Base-by-base conservation (phyloP, 1,284 basidiomycete genomes). In the Phenoliferia sp. region DNA sequence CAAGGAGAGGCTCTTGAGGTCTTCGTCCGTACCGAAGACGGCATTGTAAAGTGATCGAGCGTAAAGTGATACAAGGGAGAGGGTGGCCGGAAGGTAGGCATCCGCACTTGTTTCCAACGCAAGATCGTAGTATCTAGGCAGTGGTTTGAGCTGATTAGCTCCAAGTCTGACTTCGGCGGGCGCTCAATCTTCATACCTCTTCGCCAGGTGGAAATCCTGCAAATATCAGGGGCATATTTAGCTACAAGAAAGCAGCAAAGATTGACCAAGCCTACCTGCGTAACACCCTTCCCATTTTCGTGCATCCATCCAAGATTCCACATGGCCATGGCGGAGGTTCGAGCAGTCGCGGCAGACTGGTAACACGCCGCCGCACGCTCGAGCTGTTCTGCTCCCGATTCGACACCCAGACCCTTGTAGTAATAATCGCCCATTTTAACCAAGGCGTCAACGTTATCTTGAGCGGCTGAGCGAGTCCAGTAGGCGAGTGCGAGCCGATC, bases 231-330 rank as follows among this genome's bases (percentile, higher is more conserved):
- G n/a, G n/a, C n/a, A n/a, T n/a, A n/a, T n/a, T n/a, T n/a, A n/a
- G n/a, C n/a, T n/a, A n/a, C n/a, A n/a, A n/a, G 10, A 26, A 6
- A 7, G 10, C 56, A 16, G 19, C 29, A 48, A 6, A 50, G n/a
- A 15, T 22, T 39, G 3, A 32, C 17, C 12, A 36, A 17, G 78
- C 81, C 63, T 68, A 89, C 90, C 82, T 89, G 87, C 29, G 89
- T 86, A 0, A 98, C 92, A 4, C 96, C 96, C 32, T 90, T 79
- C 0, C 96, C 96, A 75, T 93, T 90, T 81, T 99, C 95, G 78
- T 98, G 97, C 93, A 99, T 96, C 90, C 90, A 97, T 1, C 95
- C 96, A 32, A 99, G 81, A 77, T 97, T 97, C 94, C 94, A 99
- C 87, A 95, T 93, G 2, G 95, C 94, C 73, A 99, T 83, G 0